Conservation (phyloP, 1,139 yeast genomes). For the Yamadazyma blattariae region DNA sequence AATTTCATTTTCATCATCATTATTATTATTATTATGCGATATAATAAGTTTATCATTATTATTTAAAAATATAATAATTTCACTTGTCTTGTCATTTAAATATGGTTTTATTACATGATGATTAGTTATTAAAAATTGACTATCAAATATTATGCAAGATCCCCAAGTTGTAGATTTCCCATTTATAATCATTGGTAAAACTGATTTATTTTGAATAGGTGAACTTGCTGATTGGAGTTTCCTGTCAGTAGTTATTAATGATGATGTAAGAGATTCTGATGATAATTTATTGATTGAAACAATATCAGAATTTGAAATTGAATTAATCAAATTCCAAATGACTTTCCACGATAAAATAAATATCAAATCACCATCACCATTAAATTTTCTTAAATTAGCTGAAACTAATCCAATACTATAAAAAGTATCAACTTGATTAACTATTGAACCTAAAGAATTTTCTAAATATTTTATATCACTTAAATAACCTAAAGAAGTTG, state of each 20-base stretch:
- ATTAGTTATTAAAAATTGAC: slow-evolving; percentile 31
- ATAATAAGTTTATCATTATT: slow-evolving; percentile 9
- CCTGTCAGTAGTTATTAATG: too few species aligned
- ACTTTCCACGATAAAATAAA: slow-evolving; percentile 49
- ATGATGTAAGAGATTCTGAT: background rate
- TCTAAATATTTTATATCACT: slow-evolving; percentile 59
- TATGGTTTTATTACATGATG: slow-evolving; percentile 32
- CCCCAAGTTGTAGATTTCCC: slow-evolving; percentile 29
- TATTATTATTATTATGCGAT: too few species aligned
- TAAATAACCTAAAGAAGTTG: slow-evolving; percentile 28
- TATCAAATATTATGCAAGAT: slow-evolving; percentile 28
- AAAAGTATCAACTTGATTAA: too few species aligned
- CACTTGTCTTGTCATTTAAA: slow-evolving; percentile 7
- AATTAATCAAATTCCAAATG: slow-evolving; percentile 11
- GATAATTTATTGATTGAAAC: slow-evolving; percentile 1
- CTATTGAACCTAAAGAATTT: slow-evolving; percentile 64
- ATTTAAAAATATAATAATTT: too few species aligned
- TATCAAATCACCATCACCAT: slow-evolving; percentile 63
- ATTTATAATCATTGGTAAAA: slow-evolving; percentile 16
- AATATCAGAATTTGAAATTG: background rate
- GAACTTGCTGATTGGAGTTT: background rate
- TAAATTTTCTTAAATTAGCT: slow-evolving; percentile 47
- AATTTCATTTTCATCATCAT: slow-evolving; percentile 7
- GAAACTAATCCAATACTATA: slow-evolving; percentile 47
- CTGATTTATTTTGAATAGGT: slow-evolving; percentile 7